Evolutionary conservation across 2,329 filamentous ascomycete genomes (phyloP).

Genomic region (Aspergillus proliferans): DNA sequence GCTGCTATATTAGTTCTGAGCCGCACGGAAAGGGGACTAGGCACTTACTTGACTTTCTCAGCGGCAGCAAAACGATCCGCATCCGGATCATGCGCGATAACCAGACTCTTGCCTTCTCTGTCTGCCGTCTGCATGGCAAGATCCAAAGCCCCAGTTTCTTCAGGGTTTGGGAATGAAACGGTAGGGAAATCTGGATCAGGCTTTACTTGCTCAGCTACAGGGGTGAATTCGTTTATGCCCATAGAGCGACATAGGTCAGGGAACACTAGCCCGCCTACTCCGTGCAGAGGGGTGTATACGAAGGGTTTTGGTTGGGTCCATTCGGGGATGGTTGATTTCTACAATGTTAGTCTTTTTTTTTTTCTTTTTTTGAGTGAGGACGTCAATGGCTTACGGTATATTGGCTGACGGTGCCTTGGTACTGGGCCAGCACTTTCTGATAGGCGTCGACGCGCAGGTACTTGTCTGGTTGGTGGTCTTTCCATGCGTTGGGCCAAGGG

Average conservation of each 20-base stretch:
- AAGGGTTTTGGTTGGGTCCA: constrained; percentile 26
- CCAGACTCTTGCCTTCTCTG: constrained; percentile 41
- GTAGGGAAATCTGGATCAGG: constrained; percentile 60
- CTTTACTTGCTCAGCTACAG: constrained; percentile 44
- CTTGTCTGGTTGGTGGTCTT: constrained; percentile 41
- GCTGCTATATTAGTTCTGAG: constrained; percentile 7
- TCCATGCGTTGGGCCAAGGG: constrained; percentile 42
- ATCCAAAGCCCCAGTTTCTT: constrained; percentile 58
- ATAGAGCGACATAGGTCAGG: constrained; percentile 27
- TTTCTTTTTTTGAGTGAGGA: not conserved
- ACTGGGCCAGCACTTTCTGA: constrained; percentile 21
- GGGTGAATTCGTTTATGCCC: constrained; percentile 27
- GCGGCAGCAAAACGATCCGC: constrained; percentile 59
- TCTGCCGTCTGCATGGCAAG: constrained; percentile 54
- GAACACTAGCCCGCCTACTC: constrained; percentile 33
- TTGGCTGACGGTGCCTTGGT: constrained; percentile 23
- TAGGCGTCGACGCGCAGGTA: constrained; percentile 23
- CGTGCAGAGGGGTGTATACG: constrained; percentile 40
- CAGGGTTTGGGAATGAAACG: constrained; percentile 59
- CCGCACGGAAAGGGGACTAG: not conserved
- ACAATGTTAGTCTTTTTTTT: constrained; percentile 8
- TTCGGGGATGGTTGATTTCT: constrained; percentile 29
- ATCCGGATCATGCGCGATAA: constrained; percentile 60
- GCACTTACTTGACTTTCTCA: constrained; percentile 46
- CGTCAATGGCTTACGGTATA: constrained; percentile 24